These are phyloP conservation scores for Vigna angularis DNA, from an alignment of 306 rosid species.

Conservation along the genomic window DNA sequence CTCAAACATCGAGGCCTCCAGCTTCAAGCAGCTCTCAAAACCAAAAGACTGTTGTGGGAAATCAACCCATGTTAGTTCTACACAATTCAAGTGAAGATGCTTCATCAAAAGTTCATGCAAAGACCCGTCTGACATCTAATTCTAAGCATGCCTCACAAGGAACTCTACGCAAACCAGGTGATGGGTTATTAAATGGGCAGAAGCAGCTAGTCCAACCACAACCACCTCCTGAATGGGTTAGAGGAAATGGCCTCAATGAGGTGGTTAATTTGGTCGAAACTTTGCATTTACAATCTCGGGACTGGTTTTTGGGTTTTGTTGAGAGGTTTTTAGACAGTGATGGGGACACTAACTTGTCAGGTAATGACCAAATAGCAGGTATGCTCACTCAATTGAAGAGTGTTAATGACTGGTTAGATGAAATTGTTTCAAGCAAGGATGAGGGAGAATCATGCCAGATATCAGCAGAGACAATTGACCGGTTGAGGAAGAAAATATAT, in stretches of 20 bases:
- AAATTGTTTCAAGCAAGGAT: slow-evolving; percentile 60
- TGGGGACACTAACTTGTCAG: slow-evolving; percentile 73
- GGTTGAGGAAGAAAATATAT: slow-evolving; percentile 84
- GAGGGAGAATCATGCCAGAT: slow-evolving; percentile 58
- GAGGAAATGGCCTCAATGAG: slow-evolving; percentile 76
- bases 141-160: slow-evolving; percentile 60
- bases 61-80: slow-evolving; percentile 66
- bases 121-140: slow-evolving; percentile 56
- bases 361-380: slow-evolving; percentile 90
- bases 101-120: slow-evolving; percentile 60
- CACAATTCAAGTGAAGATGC: slow-evolving; percentile 57
- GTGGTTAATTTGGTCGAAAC: slow-evolving; percentile 69
- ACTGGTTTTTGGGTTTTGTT: slow-evolving; percentile 85
- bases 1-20: slow-evolving; percentile 53
- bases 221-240: slow-evolving; percentile 71
- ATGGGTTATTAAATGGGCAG: slow-evolving; percentile 54
- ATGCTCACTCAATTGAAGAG: slow-evolving; percentile 91
- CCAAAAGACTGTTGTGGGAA: slow-evolving; percentile 59
- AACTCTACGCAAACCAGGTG: slow-evolving; percentile 59
- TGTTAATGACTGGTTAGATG: slow-evolving; percentile 91
- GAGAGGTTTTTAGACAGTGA: slow-evolving; percentile 89
- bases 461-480: slow-evolving; percentile 68
- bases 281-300: slow-evolving; percentile 71
- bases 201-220: slow-evolving; percentile 58
- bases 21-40: slow-evolving; percentile 67